Evolutionary conservation across 129 eudicot genomes (phyloP).

Genomic region (Scalesia atractyloides): DNA sequence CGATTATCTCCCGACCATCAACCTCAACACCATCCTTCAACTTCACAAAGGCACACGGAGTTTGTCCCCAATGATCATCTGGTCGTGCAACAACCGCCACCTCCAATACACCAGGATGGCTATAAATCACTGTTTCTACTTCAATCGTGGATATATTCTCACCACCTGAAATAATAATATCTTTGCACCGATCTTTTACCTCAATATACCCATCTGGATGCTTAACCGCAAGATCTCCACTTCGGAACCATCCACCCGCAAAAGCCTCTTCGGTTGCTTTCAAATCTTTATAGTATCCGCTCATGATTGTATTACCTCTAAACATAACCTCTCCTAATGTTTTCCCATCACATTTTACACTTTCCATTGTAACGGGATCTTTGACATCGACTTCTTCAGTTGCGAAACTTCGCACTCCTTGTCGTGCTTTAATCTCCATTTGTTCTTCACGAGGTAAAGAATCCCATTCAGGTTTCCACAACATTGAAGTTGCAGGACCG

Average conservation of each 20-base stretch:
- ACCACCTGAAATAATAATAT: constrained; percentile 25
- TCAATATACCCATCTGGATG: constrained; percentile 29
- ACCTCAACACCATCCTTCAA: constrained; percentile 25
- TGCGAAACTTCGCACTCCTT: constrained; percentile 11
- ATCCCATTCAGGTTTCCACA: constrained; percentile 34
- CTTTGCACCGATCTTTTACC: constrained; percentile 29
- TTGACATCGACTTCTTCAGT: constrained; percentile 23
- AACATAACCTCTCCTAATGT: constrained; percentile 32
- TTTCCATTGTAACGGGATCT: constrained; percentile 25
- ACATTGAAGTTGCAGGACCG: constrained; percentile 13
- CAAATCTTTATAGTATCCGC: constrained; percentile 28
- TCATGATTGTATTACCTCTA: constrained; percentile 28
- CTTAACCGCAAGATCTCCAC: constrained; percentile 18
- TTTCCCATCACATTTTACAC: constrained; percentile 24
- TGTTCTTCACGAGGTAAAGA: constrained; percentile 19
- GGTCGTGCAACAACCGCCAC: constrained; percentile 31
- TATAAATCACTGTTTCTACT: constrained; percentile 26
- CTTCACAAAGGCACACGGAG: constrained; percentile 41
- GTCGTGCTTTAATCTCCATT: constrained; percentile 22
- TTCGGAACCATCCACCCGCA: constrained; percentile 20
- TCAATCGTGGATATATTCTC: constrained; percentile 28
- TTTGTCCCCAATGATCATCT: constrained; percentile 32
- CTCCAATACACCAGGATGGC: constrained; percentile 29
- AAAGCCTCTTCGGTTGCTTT: constrained; percentile 27
- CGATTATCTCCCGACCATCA: constrained; percentile 17